Conservation (phyloP, 495 filamentous ascomycete species). For the Beverwykella pulmonaria region DNA sequence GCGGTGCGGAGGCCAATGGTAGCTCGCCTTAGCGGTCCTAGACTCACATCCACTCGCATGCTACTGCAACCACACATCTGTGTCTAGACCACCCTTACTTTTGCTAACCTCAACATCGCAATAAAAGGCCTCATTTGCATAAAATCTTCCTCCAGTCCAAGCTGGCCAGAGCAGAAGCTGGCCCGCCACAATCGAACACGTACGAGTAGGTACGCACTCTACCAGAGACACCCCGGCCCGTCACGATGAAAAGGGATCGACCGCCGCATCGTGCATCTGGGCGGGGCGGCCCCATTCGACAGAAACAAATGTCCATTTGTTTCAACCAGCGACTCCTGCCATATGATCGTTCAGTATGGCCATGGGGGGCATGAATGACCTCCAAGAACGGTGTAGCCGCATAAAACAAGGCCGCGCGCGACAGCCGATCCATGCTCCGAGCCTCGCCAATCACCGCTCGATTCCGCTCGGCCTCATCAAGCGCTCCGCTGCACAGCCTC, state of each 20-base stretch:
- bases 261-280: neutral
- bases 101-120: too few species aligned
- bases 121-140: too few species aligned
- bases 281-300: neutral
- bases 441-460: neutral
- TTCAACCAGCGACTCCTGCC: conserved; percentile 9
- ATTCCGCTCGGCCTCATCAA: conserved; percentile 11
- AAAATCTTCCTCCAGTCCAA: too few species aligned
- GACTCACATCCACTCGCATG: neutral
- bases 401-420: conserved; percentile 1
- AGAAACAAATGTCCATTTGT: neutral
- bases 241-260: neutral
- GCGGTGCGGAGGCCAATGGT: neutral
- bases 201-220: neutral
- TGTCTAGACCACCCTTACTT: too few species aligned
- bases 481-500: conserved; percentile 24
- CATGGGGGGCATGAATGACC: conserved; percentile 6
- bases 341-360: conserved; percentile 10
- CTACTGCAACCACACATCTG: neutral
- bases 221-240: neutral
- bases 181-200: neutral
- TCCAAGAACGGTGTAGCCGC: neutral
- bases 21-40: neutral
- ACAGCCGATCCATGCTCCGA: neutral
- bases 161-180: too few species aligned